Evolutionary conservation across 2,329 filamentous ascomycete species (phyloP).

Genomic region (Xylaria sp.): DNA sequence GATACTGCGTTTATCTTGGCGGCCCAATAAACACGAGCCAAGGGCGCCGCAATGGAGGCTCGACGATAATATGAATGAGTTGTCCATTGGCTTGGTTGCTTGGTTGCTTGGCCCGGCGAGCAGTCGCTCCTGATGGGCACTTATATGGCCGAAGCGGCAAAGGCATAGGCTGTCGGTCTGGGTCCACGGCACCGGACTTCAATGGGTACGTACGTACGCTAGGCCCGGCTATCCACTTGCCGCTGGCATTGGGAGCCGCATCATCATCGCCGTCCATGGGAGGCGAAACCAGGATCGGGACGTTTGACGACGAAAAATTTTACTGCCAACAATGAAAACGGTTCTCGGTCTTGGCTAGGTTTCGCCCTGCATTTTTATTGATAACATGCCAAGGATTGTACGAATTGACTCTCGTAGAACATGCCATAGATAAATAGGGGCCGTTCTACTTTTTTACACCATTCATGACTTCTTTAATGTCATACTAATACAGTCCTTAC

Average conservation of each 20-base stretch:
- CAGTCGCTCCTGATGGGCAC: neutral
- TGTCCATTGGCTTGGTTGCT: conserved; percentile 17
- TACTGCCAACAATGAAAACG: conserved; percentile 17
- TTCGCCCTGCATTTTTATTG: neutral
- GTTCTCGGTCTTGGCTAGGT: conserved; percentile 33
- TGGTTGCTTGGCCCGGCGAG: conserved; percentile 1
- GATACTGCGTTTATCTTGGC: neutral
- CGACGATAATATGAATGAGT: conserved; percentile 1
- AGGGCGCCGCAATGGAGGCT: conserved; percentile 12
- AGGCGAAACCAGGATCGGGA: conserved; percentile 20
- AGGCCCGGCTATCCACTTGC: conserved; percentile 31
- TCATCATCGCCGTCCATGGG: conserved; percentile 8
- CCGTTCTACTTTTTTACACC: neutral
- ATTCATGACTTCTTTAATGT: neutral
- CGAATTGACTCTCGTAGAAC: conserved; percentile 8
- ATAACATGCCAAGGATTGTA: neutral
- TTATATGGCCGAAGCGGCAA: conserved; percentile 18
- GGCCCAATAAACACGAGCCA: conserved; percentile 5
- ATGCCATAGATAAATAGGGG: conserved; percentile 31
- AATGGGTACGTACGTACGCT: neutral
- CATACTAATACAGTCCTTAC: neutral
- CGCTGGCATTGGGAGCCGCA: conserved; percentile 29
- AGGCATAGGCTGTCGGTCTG: conserved; percentile 39
- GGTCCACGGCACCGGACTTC: conserved; percentile 30
- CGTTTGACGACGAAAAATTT: conserved; percentile 16